These are phyloP conservation scores for Postia placenta DNA, from an alignment of 768 basidiomycete species.

Conservation along the genomic window DNA sequence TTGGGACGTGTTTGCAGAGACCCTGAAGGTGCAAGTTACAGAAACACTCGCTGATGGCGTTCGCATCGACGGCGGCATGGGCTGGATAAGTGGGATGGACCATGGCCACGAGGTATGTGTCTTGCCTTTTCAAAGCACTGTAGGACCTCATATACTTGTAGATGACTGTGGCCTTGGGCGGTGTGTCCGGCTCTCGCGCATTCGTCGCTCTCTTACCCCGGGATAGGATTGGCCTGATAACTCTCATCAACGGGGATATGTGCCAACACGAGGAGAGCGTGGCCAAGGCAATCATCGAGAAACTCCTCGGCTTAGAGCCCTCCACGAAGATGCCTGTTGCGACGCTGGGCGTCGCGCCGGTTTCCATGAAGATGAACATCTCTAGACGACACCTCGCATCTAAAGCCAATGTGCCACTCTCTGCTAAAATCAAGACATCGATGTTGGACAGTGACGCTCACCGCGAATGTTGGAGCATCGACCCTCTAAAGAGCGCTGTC, in stretches of 20 bases:
- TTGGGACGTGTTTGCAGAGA: constrained; percentile 19
- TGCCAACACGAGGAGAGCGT: background rate
- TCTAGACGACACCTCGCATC: no score
- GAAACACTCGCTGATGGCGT: constrained; percentile 18
- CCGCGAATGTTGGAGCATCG: no score
- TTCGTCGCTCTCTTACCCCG: constrained; percentile 28
- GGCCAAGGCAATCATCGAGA: constrained; percentile 1
- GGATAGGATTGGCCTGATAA: constrained; percentile 29
- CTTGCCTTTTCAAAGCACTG: no score
- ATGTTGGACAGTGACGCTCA: background rate
- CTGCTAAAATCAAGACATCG: no score
- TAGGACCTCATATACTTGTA: background rate
- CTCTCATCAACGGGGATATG: constrained; percentile 17
- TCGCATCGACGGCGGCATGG: constrained; percentile 27
- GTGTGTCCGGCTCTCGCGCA: constrained; percentile 28
- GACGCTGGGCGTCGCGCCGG: background rate
- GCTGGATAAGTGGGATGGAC: constrained; percentile 34
- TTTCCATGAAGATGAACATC: no score
- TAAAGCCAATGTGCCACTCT: no score
- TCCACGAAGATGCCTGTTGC: background rate
- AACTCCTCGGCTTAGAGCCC: background rate
- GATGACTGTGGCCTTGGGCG: background rate
- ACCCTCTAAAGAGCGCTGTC: no score
- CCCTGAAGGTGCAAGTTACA: constrained; percentile 26
- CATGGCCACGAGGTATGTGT: constrained; percentile 34